Conservation (phyloP, 176 grass and related monocot species). For the Hyparrhenia diplandra region DNA sequence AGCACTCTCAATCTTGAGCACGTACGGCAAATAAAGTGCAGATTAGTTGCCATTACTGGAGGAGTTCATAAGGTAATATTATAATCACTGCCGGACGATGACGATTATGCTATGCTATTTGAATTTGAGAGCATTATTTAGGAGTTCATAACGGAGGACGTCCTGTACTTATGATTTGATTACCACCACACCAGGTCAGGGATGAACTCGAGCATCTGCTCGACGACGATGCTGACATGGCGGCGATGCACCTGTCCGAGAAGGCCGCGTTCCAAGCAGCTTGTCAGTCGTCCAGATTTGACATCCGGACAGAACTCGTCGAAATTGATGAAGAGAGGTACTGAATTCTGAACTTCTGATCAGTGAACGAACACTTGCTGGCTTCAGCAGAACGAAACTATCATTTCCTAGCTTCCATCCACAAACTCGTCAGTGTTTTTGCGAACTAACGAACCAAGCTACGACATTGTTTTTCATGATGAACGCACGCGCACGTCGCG, state of each 20-base stretch:
- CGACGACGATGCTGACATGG: neutral
- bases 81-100: too few relatives aligned
- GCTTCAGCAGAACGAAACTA: too few relatives aligned
- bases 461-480: neutral
- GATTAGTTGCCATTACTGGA: constrained; percentile 49
- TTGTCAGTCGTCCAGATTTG: neutral
- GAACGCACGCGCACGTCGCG: too few relatives aligned
- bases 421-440: too few relatives aligned
- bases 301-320: neutral
- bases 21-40: constrained; percentile 61
- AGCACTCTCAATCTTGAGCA: constrained; percentile 74
- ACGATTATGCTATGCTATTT: too few relatives aligned
- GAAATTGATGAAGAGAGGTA: neutral
- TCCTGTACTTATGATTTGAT: neutral
- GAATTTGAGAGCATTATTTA: too few relatives aligned
- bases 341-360: neutral
- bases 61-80: constrained; percentile 64
- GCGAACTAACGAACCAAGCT: too few relatives aligned
- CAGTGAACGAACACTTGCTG: too few relatives aligned
- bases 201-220: neutral
- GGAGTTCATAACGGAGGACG: too few relatives aligned
- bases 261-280: neutral
- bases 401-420: too few relatives aligned
- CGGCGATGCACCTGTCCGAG: neutral
- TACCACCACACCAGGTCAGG: neutral